phyloP scores from a whole-genome alignment of 2,329 filamentous ascomycete genomes.

The Magnaporthales sp. region DNA sequence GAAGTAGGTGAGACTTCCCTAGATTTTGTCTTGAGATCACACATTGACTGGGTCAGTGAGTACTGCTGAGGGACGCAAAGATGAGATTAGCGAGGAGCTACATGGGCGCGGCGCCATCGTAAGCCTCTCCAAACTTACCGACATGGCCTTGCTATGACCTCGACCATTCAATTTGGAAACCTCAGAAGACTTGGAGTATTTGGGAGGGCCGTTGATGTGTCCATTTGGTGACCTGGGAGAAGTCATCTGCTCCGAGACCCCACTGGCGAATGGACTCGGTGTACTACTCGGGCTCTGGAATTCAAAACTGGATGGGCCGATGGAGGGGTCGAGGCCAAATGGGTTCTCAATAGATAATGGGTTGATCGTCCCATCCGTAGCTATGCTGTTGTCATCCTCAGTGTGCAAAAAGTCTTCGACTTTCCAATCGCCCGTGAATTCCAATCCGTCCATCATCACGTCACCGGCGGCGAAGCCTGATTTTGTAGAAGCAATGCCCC shows the following conservation, averaged over 20 bases:
- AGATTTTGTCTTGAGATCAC: constrained; percentile 37
- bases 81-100: constrained; percentile 15
- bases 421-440: constrained; percentile 34
- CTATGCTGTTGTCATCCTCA: constrained; percentile 21
- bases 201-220: constrained; percentile 15
- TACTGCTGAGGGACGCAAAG: constrained; percentile 32
- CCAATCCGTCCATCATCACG: constrained; percentile 32
- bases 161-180: constrained; percentile 7
- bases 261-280: constrained; percentile 13
- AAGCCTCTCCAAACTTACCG: constrained; percentile 24
- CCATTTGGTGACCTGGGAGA: constrained; percentile 5
- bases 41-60: constrained; percentile 40
- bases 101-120: background rate
- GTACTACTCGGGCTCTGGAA: constrained; percentile 18
- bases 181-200: background rate
- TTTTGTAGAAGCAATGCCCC: constrained; percentile 36
- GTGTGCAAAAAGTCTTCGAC: constrained; percentile 26
- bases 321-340: constrained; percentile 11
- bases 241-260: constrained; percentile 7
- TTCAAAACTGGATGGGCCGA: constrained; percentile 21
- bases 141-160: constrained; percentile 30
- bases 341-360: constrained; percentile 20
- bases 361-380: constrained; percentile 22
- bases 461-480: constrained; percentile 31
- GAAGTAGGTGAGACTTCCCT: constrained; percentile 48